Conservation (phyloP, 495 filamentous ascomycete genomes). For the Penicillium samsonianum region DNA sequence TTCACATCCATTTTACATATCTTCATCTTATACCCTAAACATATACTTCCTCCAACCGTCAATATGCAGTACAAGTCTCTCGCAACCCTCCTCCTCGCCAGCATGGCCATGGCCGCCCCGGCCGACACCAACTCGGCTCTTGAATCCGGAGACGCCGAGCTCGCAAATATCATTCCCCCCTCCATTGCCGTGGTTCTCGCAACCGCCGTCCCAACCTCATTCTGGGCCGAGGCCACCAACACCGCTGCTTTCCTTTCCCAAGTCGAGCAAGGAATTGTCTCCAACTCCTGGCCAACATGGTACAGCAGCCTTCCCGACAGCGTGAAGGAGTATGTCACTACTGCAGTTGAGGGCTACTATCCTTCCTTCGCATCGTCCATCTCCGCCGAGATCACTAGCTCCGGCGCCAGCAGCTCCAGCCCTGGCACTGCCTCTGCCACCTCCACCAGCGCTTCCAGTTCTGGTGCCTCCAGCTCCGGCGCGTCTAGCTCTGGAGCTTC, state of each 20-base stretch:
- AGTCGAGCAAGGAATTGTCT: slow-evolving; percentile 15
- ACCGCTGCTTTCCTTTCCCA: slow-evolving; percentile 13
- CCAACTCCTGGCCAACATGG: slow-evolving; percentile 25
- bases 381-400: neutral
- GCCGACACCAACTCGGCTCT: slow-evolving; percentile 8
- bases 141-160: slow-evolving; percentile 4
- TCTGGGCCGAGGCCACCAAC: slow-evolving; percentile 14
- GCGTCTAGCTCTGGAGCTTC: neutral
- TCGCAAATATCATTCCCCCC: slow-evolving; percentile 15
- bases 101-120: slow-evolving; percentile 23
- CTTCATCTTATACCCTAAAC: neutral
- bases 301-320: slow-evolving; percentile 24
- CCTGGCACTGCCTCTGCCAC: neutral
- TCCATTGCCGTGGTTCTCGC: slow-evolving; percentile 15
- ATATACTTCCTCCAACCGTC: neutral
- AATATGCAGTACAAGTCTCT: slow-evolving; percentile 32
- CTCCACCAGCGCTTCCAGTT: slow-evolving; percentile 3
- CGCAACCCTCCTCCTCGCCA: slow-evolving; percentile 21
- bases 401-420: neutral
- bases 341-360: slow-evolving; percentile 18
- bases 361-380: slow-evolving; percentile 12
- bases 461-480: neutral
- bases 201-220: slow-evolving; percentile 22
- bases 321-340: slow-evolving; percentile 21
- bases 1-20: neutral